Conservation (phyloP, 768 basidiomycete genomes). For the Agaricus blazei region DNA sequence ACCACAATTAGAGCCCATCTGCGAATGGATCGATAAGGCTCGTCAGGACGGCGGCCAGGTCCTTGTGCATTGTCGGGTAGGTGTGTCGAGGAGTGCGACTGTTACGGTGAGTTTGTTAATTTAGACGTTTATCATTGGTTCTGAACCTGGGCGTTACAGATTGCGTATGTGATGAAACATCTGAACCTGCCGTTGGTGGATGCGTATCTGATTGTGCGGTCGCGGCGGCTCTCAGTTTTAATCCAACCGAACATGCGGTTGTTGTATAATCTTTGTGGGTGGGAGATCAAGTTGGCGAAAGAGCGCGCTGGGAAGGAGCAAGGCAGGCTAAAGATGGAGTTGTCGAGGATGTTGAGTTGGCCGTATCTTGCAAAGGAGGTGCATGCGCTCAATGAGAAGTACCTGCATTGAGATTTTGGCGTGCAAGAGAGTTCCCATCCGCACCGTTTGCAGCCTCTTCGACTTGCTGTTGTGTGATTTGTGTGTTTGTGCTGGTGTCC, state of each 20-base stretch:
- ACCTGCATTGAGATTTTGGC: conserved; percentile 34
- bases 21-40: conserved; percentile 91
- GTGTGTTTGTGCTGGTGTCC: background rate
- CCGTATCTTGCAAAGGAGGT: conserved; percentile 83
- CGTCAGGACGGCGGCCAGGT: conserved; percentile 80
- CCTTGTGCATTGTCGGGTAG: conserved; percentile 97
- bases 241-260: conserved; percentile 97
- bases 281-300: conserved; percentile 90
- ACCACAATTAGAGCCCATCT: conserved; percentile 82
- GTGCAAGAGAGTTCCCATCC: too few species aligned
- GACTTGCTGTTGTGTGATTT: background rate
- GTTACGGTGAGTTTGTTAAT: conserved; percentile 59
- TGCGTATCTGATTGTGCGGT: conserved; percentile 90
- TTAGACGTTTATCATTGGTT: background rate
- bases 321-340: conserved; percentile 46
- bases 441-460: too few species aligned
- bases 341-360: conserved; percentile 73
- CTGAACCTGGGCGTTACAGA: conserved; percentile 33
- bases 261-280: conserved; percentile 90
- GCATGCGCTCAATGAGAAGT: conserved; percentile 83
- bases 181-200: conserved; percentile 81
- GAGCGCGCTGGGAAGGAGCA: conserved; percentile 56
- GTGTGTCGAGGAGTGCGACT: conserved; percentile 92
- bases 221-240: conserved; percentile 81
- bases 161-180: conserved; percentile 97